Base-by-base conservation (phyloP, 257 asterid species). In the Nicotiana paniculata region DNA sequence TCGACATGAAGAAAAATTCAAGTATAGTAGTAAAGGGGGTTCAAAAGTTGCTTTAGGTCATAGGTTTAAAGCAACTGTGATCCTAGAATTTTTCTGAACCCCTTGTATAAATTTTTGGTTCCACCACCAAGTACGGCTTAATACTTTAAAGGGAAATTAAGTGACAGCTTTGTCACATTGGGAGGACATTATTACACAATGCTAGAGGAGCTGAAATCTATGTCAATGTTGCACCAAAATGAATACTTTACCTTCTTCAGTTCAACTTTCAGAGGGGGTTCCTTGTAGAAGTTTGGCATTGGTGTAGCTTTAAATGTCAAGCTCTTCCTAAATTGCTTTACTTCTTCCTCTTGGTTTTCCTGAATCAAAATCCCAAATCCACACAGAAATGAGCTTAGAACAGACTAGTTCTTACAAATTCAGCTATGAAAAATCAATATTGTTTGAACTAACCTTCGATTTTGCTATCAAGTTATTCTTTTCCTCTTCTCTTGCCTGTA, bases 211-310 rank as follows among this genome's bases (percentile, higher is more conserved):
- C 54, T 68, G 4, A 68, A 68, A 68, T 37, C 2, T 35, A 9
- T 37, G 55, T 9, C 77, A 68, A 57, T 68, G 53, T 3, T 3
- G 76, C 76, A 67, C 16, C 7, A 67, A 37, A 9, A 9, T 74
- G 26, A 75, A 26, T 37, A 37, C 2, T 4, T 80, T 89, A 93
- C 99, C 98, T 95, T 93, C 89, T 92, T 95, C 64, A 95, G 91
- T 86, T 93, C 97, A 63, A 87, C 85, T 87, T 86, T 91, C 6
- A 93, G 93, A 85, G 91, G 99, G 72, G 99, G 98, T 80, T 91
- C 97, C 83, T 92, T 93, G 89, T 95, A 95, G 95, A 95, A 95
- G 87, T 86, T 90, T 10, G 99, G 98, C 94, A 95, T 89, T 1
- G 99, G 97, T 46, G 98, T 81, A 61, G 99, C 99, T 91, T 90